A percentile compares a stretch with the other conserved stretches of the same genome.
Evolutionary conservation across 345 rosid species (phyloP).

Genomic region (Brassica incana): DNA sequence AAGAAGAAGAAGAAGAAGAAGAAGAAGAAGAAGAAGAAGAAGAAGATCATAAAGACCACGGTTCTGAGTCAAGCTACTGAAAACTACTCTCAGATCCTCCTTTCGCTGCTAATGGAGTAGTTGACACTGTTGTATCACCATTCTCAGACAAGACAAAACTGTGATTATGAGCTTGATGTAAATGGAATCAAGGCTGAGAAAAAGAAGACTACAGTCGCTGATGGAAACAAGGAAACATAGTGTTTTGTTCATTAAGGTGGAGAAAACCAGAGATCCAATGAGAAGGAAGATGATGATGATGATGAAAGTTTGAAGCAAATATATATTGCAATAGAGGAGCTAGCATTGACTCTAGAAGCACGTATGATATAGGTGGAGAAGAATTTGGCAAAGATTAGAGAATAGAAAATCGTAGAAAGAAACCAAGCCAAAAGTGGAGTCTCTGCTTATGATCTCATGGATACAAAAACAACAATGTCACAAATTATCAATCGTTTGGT

Average conservation of each 20-base stretch:
- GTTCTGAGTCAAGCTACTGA: background rate
- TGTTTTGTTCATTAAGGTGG: background rate
- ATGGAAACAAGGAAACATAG: background rate
- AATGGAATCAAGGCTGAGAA: background rate
- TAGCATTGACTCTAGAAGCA: constrained; percentile 5
- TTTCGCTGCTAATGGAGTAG: background rate
- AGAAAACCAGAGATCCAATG: constrained; percentile 6
- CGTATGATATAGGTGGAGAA: background rate
- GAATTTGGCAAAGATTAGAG: background rate
- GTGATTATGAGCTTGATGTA: background rate
- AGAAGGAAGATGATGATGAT: background rate
- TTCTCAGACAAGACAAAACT: background rate
- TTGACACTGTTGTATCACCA: background rate
- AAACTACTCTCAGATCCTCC: background rate
- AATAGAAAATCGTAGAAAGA: background rate
- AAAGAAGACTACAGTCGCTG: background rate
- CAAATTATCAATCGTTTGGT: background rate
- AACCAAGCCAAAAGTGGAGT: background rate
- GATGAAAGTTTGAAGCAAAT: background rate
- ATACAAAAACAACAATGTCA: background rate
- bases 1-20: no score
- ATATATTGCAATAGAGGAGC: background rate
- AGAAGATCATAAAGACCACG: no score
- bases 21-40: no score
- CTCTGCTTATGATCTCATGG: background rate